Conservation (phyloP, 257 asterid genomes). For the Fraxinus americana region DNA sequence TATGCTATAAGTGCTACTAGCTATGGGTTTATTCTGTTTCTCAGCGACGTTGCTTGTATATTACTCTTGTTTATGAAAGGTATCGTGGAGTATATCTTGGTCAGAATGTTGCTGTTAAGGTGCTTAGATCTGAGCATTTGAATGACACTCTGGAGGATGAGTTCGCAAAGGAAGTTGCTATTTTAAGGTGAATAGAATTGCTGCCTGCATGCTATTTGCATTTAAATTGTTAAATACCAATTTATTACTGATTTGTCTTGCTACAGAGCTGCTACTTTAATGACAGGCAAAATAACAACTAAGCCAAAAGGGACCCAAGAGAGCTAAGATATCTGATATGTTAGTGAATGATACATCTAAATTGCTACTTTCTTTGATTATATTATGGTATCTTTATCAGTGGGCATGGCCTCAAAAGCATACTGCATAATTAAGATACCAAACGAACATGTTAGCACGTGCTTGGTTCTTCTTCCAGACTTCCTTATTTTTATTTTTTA, state of each 20-base stretch:
- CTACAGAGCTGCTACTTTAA: background rate
- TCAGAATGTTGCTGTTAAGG: conserved; percentile 81
- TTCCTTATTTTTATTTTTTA: background rate
- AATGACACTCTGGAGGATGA: conserved; percentile 65
- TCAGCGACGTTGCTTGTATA: conserved; percentile 24
- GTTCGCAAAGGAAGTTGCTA: conserved; percentile 78
- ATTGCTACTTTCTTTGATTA: background rate
- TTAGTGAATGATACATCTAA: background rate
- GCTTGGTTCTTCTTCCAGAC: background rate
- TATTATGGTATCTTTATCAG: background rate
- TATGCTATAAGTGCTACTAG: conserved; percentile 13
- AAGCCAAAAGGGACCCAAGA: background rate
- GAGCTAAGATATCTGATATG: background rate
- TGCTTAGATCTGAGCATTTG: conserved; percentile 78
- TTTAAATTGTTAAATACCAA: background rate
- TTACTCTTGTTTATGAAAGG: conserved; percentile 47
- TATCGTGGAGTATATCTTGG: conserved; percentile 76
- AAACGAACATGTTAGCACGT: background rate
- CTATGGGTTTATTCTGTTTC: conserved; percentile 6
- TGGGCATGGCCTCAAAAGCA: background rate
- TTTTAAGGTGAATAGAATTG: conserved; percentile 59
- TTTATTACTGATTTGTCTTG: background rate
- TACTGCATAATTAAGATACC: background rate
- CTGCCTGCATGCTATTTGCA: conserved; percentile 11
- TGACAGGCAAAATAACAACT: background rate